Percentiles rank a stretch among this genome's conserved stretches.
These are phyloP conservation scores for Colletotrichum lini DNA, from an alignment of 2,329 filamentous ascomycete genomes.

Conservation along the genomic window DNA sequence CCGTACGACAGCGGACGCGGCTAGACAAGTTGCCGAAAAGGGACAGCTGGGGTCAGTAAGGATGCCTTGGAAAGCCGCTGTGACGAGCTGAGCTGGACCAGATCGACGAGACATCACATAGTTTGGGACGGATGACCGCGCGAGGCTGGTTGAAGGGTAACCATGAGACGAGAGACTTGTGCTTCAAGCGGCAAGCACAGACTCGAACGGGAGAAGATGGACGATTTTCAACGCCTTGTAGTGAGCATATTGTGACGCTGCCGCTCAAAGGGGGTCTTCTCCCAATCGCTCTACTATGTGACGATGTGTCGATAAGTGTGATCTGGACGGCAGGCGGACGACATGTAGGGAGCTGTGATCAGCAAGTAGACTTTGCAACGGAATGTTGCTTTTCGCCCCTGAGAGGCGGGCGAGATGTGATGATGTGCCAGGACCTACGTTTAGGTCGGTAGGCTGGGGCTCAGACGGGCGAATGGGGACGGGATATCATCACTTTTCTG, in stretches of 20 bases:
- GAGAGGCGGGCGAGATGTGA: neutral
- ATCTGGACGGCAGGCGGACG: neutral
- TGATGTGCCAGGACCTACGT: neutral
- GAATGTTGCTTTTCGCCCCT: neutral
- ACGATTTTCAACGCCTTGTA: neutral
- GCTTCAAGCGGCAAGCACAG: neutral
- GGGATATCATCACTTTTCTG: neutral
- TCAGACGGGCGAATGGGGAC: neutral
- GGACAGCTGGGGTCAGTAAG: neutral
- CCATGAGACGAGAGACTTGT: neutral
- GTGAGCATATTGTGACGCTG: neutral
- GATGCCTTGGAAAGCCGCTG: neutral
- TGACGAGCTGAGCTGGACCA: neutral
- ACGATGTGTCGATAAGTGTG: neutral
- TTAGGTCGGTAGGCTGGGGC: neutral
- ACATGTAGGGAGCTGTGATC: neutral
- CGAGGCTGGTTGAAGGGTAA: neutral
- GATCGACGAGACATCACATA: neutral
- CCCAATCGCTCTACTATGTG: neutral
- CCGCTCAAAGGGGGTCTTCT: neutral
- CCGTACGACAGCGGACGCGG: neutral
- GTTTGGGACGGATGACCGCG: neutral
- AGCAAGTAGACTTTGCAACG: neutral
- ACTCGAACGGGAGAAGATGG: neutral
- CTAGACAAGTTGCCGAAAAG: neutral